phyloP scores from a whole-genome alignment of 352 stramenopile species.

The Pythium grandisporangium region DNA sequence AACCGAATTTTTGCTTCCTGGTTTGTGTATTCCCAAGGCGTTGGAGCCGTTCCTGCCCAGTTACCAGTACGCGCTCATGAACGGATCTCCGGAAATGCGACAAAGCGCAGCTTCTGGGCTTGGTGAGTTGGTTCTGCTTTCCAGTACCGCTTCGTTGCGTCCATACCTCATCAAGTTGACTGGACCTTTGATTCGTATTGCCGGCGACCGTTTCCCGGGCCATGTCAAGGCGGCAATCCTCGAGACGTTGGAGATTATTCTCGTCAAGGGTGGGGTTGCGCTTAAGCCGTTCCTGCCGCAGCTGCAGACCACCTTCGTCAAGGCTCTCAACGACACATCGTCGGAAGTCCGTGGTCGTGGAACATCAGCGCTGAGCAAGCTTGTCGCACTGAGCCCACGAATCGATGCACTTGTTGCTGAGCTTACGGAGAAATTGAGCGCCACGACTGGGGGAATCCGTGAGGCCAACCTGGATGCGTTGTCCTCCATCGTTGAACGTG shows the following conservation, averaged over 20 bases:
- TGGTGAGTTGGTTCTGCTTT: constrained; percentile 95
- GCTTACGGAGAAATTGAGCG: constrained; percentile 77
- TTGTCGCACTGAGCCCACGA: constrained; percentile 92
- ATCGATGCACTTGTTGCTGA: constrained; percentile 96
- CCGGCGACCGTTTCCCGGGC: constrained; percentile 96
- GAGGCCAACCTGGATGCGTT: constrained; percentile 74
- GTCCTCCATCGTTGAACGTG: constrained; percentile 44
- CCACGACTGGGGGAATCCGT: constrained; percentile 57
- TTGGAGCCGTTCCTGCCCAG: constrained; percentile 96
- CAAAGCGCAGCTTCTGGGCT: constrained; percentile 92
- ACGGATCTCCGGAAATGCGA: constrained; percentile 83
- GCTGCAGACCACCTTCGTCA: constrained; percentile 99
- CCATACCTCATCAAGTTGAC: constrained; percentile 98
- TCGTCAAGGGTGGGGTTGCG: constrained; percentile 93
- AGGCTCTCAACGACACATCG: constrained; percentile 96
- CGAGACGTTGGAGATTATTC: constrained; percentile 93
- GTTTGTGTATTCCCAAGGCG: constrained; percentile 75
- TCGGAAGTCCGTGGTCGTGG: constrained; percentile 89
- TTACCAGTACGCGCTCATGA: constrained; percentile 97
- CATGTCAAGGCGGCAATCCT: constrained; percentile 98
- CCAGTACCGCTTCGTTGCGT: constrained; percentile 80
- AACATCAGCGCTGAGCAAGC: constrained; percentile 86
- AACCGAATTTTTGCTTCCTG: constrained; percentile 72
- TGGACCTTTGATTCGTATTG: constrained; percentile 97
- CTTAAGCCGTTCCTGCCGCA: constrained; percentile 99